A percentile compares a stretch with the other conserved stretches of the same genome.
Conservation (phyloP, 2,329 filamentous ascomycete genomes). For the Colletotrichum karsti region DNA sequence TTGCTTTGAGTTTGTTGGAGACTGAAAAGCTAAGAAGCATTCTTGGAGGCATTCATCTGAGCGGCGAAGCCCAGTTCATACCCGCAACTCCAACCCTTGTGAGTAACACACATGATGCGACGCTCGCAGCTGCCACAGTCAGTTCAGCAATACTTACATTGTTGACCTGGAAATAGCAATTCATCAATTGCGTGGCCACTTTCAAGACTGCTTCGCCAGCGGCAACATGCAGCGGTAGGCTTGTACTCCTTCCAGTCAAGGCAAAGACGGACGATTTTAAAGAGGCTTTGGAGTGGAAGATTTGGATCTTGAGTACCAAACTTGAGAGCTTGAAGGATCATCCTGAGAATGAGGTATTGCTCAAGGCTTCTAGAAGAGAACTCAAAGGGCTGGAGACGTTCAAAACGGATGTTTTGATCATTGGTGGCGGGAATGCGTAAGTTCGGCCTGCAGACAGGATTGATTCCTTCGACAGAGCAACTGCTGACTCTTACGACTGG, state of each 20-base stretch:
- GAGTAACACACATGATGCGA: neutral
- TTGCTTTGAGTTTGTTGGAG: neutral
- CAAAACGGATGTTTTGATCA: constrained; percentile 43
- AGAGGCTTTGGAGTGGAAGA: constrained; percentile 37
- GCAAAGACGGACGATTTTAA: neutral
- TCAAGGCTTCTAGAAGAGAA: constrained; percentile 30
- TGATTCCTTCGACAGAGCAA: neutral
- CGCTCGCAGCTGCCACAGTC: neutral
- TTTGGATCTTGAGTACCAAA: constrained; percentile 43
- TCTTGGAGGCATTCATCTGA: neutral
- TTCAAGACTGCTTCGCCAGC: constrained; percentile 42
- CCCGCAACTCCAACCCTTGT: neutral
- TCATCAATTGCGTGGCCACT: constrained; percentile 30
- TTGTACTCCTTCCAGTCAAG: constrained; percentile 38
- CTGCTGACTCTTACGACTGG: neutral
- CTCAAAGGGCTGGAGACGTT: constrained; percentile 29
- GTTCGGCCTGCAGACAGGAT: neutral
- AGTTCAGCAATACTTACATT: neutral
- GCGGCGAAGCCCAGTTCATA: constrained; percentile 7
- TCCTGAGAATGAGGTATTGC: constrained; percentile 37
- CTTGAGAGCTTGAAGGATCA: constrained; percentile 33
- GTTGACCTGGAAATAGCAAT: neutral
- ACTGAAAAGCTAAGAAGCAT: neutral
- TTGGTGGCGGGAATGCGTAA: constrained; percentile 43
- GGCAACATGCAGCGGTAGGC: constrained; percentile 38